Conservation (phyloP, 768 basidiomycete genomes). For the Boletus patriciae region DNA sequence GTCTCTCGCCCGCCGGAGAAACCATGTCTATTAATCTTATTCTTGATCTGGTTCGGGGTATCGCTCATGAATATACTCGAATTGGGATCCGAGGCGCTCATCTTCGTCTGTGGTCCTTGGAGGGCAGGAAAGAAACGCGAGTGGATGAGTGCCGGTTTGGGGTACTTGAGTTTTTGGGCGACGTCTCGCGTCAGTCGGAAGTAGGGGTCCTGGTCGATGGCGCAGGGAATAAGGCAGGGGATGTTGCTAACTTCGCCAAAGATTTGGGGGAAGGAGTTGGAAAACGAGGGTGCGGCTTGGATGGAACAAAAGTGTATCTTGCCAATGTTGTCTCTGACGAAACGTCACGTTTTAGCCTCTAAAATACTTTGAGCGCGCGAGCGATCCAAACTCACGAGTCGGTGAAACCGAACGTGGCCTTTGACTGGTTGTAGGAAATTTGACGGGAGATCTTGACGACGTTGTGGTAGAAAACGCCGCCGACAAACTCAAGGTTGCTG, state of each 20-base stretch:
- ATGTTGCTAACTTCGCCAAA: conserved; percentile 81
- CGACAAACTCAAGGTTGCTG: conserved; percentile 86
- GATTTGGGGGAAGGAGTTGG: conserved; percentile 98
- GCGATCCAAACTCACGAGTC: conserved; percentile 70
- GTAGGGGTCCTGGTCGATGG: conserved; percentile 97
- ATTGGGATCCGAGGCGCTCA: conserved; percentile 95
- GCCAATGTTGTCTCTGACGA: conserved; percentile 89
- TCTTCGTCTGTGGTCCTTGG: conserved; percentile 97
- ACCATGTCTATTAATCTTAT: conserved; percentile 94
- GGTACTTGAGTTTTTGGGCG: conserved; percentile 91
- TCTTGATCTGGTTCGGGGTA: conserved; percentile 90
- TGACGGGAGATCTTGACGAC: conserved; percentile 90
- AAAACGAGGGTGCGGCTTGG: conserved; percentile 95
- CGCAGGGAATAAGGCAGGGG: conserved; percentile 94
- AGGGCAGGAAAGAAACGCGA: conserved; percentile 98
- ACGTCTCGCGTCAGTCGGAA: conserved; percentile 98
- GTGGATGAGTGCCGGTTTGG: conserved; percentile 89
- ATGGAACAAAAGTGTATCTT: conserved; percentile 96
- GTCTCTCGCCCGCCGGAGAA: conserved; percentile 95
- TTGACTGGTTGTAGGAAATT: conserved; percentile 91
- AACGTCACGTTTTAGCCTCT: neutral
- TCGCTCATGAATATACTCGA: conserved; percentile 97
- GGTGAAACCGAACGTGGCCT: conserved; percentile 93
- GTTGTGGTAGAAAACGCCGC: conserved; percentile 92
- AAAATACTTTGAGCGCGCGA: neutral